These are phyloP conservation scores for Aurantiochytrium sp. DNA, from an alignment of 108 stramenopile genomes.

Conservation along the genomic window DNA sequence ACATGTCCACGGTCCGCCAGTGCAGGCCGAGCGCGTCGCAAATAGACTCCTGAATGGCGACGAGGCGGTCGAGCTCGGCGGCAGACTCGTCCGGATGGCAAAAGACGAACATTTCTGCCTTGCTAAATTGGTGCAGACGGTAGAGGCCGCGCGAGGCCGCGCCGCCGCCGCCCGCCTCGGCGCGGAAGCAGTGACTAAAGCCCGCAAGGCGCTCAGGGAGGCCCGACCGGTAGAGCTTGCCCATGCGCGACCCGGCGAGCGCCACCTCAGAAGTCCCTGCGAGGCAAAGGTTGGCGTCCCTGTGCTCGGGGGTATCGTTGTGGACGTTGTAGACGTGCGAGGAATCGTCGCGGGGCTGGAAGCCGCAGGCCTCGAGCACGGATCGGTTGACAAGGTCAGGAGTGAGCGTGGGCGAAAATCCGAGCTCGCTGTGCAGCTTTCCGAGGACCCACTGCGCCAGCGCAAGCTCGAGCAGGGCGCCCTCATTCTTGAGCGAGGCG, in stretches of 20 bases:
- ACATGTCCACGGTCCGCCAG: conserved; percentile 84
- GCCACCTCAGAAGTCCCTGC: conserved; percentile 27
- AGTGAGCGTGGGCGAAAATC: not conserved
- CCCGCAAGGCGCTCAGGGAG: conserved; percentile 81
- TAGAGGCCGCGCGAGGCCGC: conserved; percentile 90
- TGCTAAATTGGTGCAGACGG: conserved; percentile 94
- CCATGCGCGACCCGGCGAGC: not conserved
- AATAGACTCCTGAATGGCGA: conserved; percentile 74
- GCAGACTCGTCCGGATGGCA: conserved; percentile 70
- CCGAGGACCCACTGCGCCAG: not conserved
- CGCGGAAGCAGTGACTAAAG: conserved; percentile 91
- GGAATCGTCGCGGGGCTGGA: conserved; percentile 36
- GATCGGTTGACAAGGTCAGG: not conserved
- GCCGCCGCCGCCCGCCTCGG: conserved; percentile 94
- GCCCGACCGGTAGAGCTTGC: not conserved
- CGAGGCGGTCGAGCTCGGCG: conserved; percentile 79
- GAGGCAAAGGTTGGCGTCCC: conserved; percentile 10
- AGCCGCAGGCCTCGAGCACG: conserved; percentile 19
- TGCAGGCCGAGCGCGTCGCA: conserved; percentile 79
- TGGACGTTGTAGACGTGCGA: not conserved
- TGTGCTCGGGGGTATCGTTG: not conserved
- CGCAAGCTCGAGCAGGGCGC: conserved; percentile 22
- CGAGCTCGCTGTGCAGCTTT: not conserved
- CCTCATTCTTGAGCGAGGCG: not conserved
- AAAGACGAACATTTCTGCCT: conserved; percentile 95